These are phyloP conservation scores for Podospora didyma DNA, from an alignment of 495 filamentous ascomycete species.

Conservation along the genomic window DNA sequence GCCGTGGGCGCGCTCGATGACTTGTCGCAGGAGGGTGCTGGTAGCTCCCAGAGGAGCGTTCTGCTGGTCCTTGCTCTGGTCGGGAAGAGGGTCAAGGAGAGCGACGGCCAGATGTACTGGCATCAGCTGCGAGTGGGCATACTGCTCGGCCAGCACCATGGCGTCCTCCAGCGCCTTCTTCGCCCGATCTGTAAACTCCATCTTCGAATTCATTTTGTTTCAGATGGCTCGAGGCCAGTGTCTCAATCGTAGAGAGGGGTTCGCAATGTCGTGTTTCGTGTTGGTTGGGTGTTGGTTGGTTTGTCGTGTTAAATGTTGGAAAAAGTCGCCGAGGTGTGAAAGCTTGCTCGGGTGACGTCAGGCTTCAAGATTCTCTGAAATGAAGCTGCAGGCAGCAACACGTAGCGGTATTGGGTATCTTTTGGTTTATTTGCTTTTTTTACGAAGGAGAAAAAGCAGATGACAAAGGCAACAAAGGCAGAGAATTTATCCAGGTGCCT, in stretches of 20 bases:
- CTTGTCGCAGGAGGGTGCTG: constrained; percentile 82
- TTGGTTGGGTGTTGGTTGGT: neutral
- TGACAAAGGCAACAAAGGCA: neutral
- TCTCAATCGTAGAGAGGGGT: constrained; percentile 9
- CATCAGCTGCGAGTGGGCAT: constrained; percentile 82
- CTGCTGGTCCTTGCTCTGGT: constrained; percentile 73
- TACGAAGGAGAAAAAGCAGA: neutral
- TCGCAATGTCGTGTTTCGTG: constrained; percentile 5
- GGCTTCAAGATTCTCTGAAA: constrained; percentile 13
- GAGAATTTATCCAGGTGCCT: constrained; percentile 18
- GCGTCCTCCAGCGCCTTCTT: constrained; percentile 84
- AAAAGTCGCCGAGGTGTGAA: too few relatives aligned
- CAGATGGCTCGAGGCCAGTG: constrained; percentile 14
- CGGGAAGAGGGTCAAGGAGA: constrained; percentile 76
- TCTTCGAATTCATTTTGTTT: constrained; percentile 48
- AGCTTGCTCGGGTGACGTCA: constrained; percentile 22
- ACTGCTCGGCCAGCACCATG: constrained; percentile 75
- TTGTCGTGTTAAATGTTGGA: neutral
- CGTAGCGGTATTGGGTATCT: constrained; percentile 1
- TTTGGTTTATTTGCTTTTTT: neutral
- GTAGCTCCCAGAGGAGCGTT: constrained; percentile 57
- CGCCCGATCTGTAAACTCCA: constrained; percentile 90
- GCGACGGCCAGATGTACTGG: constrained; percentile 86
- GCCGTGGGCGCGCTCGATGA: constrained; percentile 88
- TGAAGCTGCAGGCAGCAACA: constrained; percentile 5